phyloP scores from a whole-genome alignment of 2,329 filamentous ascomycete species.

The Aureobasidium sp. region DNA sequence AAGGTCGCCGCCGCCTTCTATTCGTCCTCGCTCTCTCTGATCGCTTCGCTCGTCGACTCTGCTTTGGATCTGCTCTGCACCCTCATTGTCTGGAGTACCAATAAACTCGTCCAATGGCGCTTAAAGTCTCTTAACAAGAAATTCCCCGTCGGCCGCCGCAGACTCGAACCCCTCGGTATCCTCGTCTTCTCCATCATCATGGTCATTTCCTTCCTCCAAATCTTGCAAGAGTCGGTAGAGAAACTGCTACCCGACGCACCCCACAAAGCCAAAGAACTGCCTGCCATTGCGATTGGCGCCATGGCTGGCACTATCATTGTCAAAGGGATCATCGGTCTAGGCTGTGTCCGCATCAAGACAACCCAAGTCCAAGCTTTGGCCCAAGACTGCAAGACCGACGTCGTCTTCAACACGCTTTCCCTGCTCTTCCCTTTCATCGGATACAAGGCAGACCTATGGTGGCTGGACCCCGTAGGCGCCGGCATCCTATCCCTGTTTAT shows the following conservation, averaged over 20 bases:
- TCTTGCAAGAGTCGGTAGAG: slow-evolving; percentile 53
- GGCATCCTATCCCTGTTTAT: slow-evolving; percentile 58
- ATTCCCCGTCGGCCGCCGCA: slow-evolving; percentile 52
- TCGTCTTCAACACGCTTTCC: slow-evolving; percentile 58
- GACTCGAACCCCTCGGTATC: slow-evolving; percentile 56
- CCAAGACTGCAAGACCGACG: slow-evolving; percentile 58
- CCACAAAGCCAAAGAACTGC: slow-evolving; percentile 45
- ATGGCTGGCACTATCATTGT: slow-evolving; percentile 52
- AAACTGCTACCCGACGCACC: slow-evolving; percentile 46
- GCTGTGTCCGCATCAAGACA: slow-evolving; percentile 54
- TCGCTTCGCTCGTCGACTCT: slow-evolving; percentile 56
- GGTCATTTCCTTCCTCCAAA: slow-evolving; percentile 56
- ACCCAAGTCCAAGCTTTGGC: slow-evolving; percentile 58
- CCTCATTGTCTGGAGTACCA: slow-evolving; percentile 55
- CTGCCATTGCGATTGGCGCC: slow-evolving; percentile 49
- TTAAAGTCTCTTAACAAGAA: slow-evolving; percentile 43
- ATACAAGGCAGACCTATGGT: slow-evolving; percentile 54
- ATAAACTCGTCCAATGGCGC: slow-evolving; percentile 52
- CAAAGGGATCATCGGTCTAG: slow-evolving; percentile 55
- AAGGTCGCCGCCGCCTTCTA: slow-evolving; percentile 50
- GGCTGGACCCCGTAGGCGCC: slow-evolving; percentile 59
- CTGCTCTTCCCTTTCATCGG: slow-evolving; percentile 58
- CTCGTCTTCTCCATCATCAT: slow-evolving; percentile 58
- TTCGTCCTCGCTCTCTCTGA: slow-evolving; percentile 53
- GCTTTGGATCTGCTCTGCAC: slow-evolving; percentile 56